phyloP scores from a whole-genome alignment of 2,329 filamentous ascomycete genomes.

The Chrysoporthe cubensis region DNA sequence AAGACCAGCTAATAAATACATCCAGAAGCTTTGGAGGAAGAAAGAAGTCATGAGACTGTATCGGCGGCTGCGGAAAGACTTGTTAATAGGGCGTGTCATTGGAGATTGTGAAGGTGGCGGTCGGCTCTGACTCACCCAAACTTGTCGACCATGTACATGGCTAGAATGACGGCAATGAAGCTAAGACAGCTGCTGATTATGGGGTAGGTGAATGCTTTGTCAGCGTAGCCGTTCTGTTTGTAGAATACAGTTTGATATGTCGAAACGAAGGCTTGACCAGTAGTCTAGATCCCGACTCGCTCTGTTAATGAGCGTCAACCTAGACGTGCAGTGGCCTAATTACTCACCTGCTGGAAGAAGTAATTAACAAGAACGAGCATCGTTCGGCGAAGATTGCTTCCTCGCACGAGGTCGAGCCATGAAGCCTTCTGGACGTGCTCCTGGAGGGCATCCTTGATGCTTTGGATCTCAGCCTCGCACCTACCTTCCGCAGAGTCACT shows the following conservation, averaged over 20 bases:
- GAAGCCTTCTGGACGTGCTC: constrained; percentile 37
- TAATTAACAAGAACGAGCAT: constrained; percentile 29
- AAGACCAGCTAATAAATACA: no score
- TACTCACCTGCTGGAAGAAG: constrained; percentile 12
- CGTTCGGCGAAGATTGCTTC: constrained; percentile 30
- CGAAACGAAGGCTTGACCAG: constrained; percentile 29
- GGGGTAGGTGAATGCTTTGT: constrained; percentile 30
- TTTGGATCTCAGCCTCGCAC: constrained; percentile 22
- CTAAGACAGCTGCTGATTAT: constrained; percentile 24
- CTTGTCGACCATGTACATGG: constrained; percentile 23
- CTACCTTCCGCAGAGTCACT: constrained; percentile 7
- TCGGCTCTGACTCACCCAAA: constrained; percentile 11
- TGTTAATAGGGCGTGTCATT: neutral
- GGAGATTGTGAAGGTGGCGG: neutral
- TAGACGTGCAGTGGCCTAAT: no score
- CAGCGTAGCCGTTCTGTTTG: constrained; percentile 28
- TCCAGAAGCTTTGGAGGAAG: constrained; percentile 15
- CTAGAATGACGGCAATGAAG: constrained; percentile 22
- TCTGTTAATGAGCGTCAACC: no score
- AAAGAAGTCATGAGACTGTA: constrained; percentile 24
- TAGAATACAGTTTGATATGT: constrained; percentile 31
- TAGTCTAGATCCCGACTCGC: no score
- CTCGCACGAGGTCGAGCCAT: constrained; percentile 29
- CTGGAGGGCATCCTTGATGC: constrained; percentile 37
- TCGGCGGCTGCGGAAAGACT: constrained; percentile 22